phyloP scores from a whole-genome alignment of 768 basidiomycete species.

The Leccinum pellstonianum region DNA sequence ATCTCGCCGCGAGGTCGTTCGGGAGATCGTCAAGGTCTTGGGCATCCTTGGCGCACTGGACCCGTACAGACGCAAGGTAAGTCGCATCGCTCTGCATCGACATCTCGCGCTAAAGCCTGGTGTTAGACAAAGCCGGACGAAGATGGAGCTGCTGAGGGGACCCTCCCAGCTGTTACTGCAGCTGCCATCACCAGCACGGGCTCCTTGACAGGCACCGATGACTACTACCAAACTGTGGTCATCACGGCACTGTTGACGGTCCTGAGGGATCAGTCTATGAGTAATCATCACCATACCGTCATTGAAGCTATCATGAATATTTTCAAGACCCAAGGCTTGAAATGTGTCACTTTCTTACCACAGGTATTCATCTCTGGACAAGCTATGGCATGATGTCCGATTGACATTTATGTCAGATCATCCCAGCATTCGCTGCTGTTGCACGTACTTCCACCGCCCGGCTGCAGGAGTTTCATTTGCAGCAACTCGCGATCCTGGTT shows the following conservation, averaged over 20 bases:
- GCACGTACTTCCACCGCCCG: constrained; percentile 79
- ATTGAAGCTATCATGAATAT: constrained; percentile 99
- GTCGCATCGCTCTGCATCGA: constrained; percentile 9
- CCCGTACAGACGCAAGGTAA: constrained; percentile 90
- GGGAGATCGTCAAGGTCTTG: constrained; percentile 93
- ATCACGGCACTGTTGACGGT: constrained; percentile 85
- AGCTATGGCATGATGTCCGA: constrained; percentile 3
- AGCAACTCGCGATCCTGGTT: constrained; percentile 93
- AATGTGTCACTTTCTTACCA: constrained; percentile 92
- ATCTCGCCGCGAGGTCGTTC: constrained; percentile 86
- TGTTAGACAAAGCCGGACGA: constrained; percentile 59
- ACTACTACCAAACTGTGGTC: constrained; percentile 96
- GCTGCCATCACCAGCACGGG: constrained; percentile 65
- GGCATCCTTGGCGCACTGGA: constrained; percentile 96
- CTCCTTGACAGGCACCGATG: constrained; percentile 71
- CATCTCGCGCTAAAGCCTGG: constrained; percentile 8
- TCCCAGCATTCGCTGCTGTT: constrained; percentile 91
- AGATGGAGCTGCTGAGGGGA: constrained; percentile 58
- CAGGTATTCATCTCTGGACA: constrained; percentile 52
- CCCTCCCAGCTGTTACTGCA: constrained; percentile 60
- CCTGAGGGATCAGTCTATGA: constrained; percentile 84
- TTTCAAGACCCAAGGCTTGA: constrained; percentile 96
- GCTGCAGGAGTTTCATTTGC: constrained; percentile 89
- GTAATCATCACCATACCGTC: constrained; percentile 84
- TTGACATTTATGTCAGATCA: constrained; percentile 54